Evolutionary conservation across 352 stramenopile species (phyloP), one percentile per base, ranked within the genome.

Genomic region (Phytophthora pisi): DNA sequence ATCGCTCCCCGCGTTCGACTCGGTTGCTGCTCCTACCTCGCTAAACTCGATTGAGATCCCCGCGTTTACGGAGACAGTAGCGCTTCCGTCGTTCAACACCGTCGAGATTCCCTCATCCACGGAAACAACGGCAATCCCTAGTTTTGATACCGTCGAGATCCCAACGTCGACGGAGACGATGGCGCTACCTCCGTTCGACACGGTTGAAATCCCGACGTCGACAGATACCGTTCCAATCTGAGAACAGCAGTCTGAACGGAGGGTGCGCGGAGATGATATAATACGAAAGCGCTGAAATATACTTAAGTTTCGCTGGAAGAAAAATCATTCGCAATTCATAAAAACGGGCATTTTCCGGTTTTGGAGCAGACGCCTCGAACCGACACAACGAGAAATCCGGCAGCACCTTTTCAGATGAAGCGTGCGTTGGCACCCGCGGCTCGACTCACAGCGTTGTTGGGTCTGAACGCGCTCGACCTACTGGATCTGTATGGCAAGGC

Each of bases 401-500:
- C n/a, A 49, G 34, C 34, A 34, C 24, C 43, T 23, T 8, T 15
- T 7, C 56, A 30, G 23, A 57, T 65, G 57, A 61, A 56, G 24
- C 5, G 16, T 40, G 23, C 38, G 16, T 11, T 20, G 40, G 24
- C 36, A 11, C 43, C 23, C 5, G 9, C 72, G 23, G 23, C 30
- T 62, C 70, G 76, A 16, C 40, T 71, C 5, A 26, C 46, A 28
- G 56, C 57, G 51, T 46, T 81, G 34, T 36, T 74, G 6, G 42
- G 26, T 51, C 66, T 84, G 6, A 78, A 77, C 43, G 56, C 31
- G 9, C 66, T 84, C 13, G 76, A 81, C 49, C 4, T 81, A 15
- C 47, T 79, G 18, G 77, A 86, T 53, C 47, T 73, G 7, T 66
- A 73, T 46, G 57, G 58, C 38, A 86, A 86, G 34, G 42, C 78